Evolutionary conservation across 2,329 filamentous ascomycete species (phyloP), one percentile per base, ranked within the genome.

Genomic region (Trichoderma guizhouense): DNA sequence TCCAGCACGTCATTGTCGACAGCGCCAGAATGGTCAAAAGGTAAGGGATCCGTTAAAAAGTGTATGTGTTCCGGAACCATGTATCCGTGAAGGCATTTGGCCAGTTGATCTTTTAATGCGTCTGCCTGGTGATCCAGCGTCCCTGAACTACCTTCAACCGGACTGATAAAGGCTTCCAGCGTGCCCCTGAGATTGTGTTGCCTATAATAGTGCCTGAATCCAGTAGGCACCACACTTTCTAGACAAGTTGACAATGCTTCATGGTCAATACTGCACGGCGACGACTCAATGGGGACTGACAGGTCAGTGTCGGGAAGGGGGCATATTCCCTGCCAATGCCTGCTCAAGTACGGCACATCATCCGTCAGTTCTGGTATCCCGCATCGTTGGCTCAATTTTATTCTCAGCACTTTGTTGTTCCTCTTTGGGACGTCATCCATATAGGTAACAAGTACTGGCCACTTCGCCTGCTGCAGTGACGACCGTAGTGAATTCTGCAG

Each of bases 391-490:
- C 81, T 84, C 5, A 89, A 79, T 73, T 82, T 84, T 75, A 88
- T 87, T 3, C 87, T 84, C 26, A 88, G 78, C n/a, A 88, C 80
- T 74, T 89, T 89, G 80, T 87, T 87, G 78, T 89, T 88, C 43
- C 82, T 85, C 72, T 85, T 88, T 1, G 88, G 86, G 0, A 87
- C 78, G 53, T 84, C 84, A 34, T 88, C 81, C 87, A 89, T 89
- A 76, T 87, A 88, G 0, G 85, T 82, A 21, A 89, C 78, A 34
- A 87, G 72, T 0, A 81, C 80, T 0, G 87, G 87, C 82, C 85
- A 85, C 74, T 89, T 89, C 11, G 83, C 84, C 72, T 86, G 83
- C 66, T 87, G 85, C 14, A 89, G 79, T 0, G 83, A 83, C 1
- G 81, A 81, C 60, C 81, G 83, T 14, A 89, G 75, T 0, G 85